Conservation (phyloP, 768 basidiomycete species). For the Leccinum rimulosum region DNA sequence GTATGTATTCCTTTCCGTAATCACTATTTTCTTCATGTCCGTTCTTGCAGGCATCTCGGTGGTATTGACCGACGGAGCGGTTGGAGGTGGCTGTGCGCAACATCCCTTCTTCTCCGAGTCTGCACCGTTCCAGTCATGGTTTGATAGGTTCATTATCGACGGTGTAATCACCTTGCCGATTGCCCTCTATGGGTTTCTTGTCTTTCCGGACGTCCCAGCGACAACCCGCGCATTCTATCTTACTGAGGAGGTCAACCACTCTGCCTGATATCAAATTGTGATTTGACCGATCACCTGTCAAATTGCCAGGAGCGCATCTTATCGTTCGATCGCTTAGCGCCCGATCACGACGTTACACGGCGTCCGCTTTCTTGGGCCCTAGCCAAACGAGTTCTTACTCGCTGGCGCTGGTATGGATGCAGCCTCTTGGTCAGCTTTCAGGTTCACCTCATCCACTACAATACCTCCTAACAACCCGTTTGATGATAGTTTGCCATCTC, state of each 20-base stretch:
- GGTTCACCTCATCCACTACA: background rate
- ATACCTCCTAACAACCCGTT: background rate
- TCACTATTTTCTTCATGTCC: background rate
- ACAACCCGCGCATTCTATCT: conserved; percentile 66
- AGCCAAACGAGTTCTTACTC: conserved; percentile 46
- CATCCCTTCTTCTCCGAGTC: background rate
- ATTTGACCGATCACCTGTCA: background rate
- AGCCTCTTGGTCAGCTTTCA: conserved; percentile 50
- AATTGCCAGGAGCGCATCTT: conserved; percentile 50
- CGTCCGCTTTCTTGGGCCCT: conserved; percentile 47
- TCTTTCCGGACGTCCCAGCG: conserved; percentile 70
- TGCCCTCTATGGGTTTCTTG: conserved; percentile 65
- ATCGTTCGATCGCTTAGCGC: conserved; percentile 46
- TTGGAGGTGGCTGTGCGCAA: conserved; percentile 61
- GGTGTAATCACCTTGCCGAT: conserved; percentile 72
- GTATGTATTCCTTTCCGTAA: conserved; percentile 30
- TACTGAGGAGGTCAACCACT: conserved; percentile 45
- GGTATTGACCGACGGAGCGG: conserved; percentile 54
- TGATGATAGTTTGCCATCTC: conserved; percentile 56
- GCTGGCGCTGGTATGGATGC: conserved; percentile 70
- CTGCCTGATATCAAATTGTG: background rate
- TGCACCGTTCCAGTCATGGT: background rate
- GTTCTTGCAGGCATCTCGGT: conserved; percentile 42
- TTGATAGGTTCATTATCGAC: conserved; percentile 59
- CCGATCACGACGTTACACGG: conserved; percentile 39